A percentile compares a stretch with the other conserved stretches of the same genome.
Conservation (phyloP, 2,329 filamentous ascomycete species). For the Penicillium sp. region DNA sequence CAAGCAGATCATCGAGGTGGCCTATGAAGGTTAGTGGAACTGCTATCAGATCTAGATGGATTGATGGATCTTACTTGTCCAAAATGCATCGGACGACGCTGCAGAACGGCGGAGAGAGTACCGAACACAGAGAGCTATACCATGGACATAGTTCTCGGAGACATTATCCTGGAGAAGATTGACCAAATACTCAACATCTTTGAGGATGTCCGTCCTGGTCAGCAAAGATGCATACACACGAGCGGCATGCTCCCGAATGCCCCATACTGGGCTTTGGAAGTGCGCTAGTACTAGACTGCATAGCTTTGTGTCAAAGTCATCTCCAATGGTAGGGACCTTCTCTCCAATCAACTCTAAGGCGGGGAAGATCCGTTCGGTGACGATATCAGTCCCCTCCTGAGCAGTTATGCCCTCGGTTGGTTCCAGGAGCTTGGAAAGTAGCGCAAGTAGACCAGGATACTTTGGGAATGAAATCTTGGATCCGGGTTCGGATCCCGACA, state of each 20-base stretch:
- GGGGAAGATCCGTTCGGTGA: conserved; percentile 53
- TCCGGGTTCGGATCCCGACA: conserved; percentile 52
- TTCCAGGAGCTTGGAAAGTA: conserved; percentile 45
- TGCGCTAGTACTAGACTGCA: conserved; percentile 44
- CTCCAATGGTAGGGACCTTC: conserved; percentile 45
- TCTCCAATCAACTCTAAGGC: conserved; percentile 54
- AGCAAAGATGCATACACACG: conserved; percentile 50
- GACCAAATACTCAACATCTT: conserved; percentile 37
- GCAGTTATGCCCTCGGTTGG: conserved; percentile 29
- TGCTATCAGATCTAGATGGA: not conserved
- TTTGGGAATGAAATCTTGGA: conserved; percentile 49
- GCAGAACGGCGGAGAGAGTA: conserved; percentile 47
- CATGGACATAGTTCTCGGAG: conserved; percentile 49
- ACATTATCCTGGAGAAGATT: conserved; percentile 21
- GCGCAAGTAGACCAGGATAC: conserved; percentile 46
- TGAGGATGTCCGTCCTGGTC: conserved; percentile 40
- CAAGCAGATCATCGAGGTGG: conserved; percentile 35
- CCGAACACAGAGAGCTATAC: conserved; percentile 47
- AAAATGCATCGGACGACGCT: conserved; percentile 40
- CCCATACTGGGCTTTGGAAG: conserved; percentile 53
- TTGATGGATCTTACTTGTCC: conserved; percentile 39
- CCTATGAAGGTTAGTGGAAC: conserved; percentile 32
- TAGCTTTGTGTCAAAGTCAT: conserved; percentile 42
- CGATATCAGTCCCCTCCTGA: conserved; percentile 39
- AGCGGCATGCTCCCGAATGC: conserved; percentile 54